A percentile compares a stretch with the other conserved stretches of the same genome.
Evolutionary conservation across 306 rosid genomes (phyloP).

Genomic region (Quercus cerris): DNA sequence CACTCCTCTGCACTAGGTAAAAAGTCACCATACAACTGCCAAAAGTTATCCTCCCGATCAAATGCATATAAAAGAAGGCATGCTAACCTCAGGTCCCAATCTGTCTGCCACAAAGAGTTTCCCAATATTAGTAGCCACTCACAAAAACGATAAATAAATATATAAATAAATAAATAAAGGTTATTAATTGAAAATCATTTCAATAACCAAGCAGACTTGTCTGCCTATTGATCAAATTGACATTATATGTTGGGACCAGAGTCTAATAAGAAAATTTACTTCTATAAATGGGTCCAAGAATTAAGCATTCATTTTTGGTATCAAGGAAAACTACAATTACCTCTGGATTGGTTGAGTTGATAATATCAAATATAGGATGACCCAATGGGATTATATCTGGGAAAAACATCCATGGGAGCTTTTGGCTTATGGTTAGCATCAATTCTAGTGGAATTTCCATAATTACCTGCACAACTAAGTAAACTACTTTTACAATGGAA

Average conservation of each 20-base stretch:
- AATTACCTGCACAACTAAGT: constrained; percentile 55
- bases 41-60: constrained; percentile 80
- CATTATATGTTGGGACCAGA: neutral
- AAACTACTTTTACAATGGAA: constrained; percentile 6
- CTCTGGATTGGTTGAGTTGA: constrained; percentile 91
- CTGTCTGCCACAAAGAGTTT: constrained; percentile 79
- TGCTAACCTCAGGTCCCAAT: constrained; percentile 93
- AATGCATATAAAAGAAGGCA: constrained; percentile 82
- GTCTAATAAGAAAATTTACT: neutral
- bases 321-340: constrained; percentile 35
- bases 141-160: neutral
- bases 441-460: constrained; percentile 96
- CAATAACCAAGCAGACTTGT: neutral
- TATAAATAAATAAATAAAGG: neutral
- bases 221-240: neutral
- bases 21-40: constrained; percentile 92
- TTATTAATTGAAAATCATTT: neutral
- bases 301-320: constrained; percentile 1
- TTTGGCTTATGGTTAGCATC: constrained; percentile 85
- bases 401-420: constrained; percentile 97
- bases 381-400: constrained; percentile 90
- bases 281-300: neutral
- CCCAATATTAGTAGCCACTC: constrained; percentile 25
- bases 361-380: constrained; percentile 94
- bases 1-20: constrained; percentile 85